Conservation (phyloP, 2,329 filamentous ascomycete genomes). For the Aspergillus sp. region DNA sequence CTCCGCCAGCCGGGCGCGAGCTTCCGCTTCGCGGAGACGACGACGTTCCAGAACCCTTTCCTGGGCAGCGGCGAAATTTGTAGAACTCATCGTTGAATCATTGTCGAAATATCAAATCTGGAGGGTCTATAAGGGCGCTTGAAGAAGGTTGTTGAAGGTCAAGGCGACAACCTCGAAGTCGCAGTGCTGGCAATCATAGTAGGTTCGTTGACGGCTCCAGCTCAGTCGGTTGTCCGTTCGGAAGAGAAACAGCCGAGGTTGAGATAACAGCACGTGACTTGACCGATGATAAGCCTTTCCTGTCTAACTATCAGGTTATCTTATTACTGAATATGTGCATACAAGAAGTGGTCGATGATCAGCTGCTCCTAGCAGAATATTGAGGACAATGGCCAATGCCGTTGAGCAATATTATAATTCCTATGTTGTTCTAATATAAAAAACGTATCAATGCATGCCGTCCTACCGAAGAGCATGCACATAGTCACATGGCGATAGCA, state of each 20-base stretch:
- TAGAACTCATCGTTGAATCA: conserved; percentile 54
- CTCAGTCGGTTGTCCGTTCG: conserved; percentile 21
- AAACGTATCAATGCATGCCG: neutral
- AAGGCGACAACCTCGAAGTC: neutral
- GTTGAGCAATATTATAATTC: neutral
- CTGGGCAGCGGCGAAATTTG: conserved; percentile 86
- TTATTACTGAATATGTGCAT: neutral
- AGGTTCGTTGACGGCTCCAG: neutral
- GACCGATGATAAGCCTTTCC: neutral
- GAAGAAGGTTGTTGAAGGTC: neutral
- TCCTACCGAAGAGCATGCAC: neutral
- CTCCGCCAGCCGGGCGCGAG: conserved; percentile 56
- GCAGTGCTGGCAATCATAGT: neutral
- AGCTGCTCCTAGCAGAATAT: too few relatives aligned
- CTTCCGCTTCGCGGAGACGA: conserved; percentile 69
- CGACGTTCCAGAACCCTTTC: conserved; percentile 81
- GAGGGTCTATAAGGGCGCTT: neutral
- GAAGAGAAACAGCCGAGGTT: conserved; percentile 19
- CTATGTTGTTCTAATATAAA: neutral
- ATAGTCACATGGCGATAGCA: neutral
- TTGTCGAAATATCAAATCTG: conserved; percentile 19
- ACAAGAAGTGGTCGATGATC: neutral
- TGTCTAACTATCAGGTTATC: neutral
- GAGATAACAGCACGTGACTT: conserved; percentile 12
- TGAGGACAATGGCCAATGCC: too few relatives aligned